A percentile compares a stretch with the other conserved stretches of the same genome.
Evolutionary conservation across 2,329 filamentous ascomycete genomes (phyloP).

Genomic region (Fusarium devonianum): DNA sequence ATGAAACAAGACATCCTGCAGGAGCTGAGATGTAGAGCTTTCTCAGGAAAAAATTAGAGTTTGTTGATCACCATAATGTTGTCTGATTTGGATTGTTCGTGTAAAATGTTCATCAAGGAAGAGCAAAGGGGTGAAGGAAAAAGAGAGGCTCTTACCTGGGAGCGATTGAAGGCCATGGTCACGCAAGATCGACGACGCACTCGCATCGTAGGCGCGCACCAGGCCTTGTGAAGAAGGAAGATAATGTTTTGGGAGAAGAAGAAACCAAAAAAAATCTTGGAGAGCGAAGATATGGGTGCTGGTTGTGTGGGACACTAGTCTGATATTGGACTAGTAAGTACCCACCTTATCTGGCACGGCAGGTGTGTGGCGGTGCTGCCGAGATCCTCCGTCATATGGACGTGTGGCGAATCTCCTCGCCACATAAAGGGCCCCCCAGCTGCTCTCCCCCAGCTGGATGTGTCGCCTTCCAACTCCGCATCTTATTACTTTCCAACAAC

Average conservation of each 20-base stretch:
- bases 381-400: slow-evolving; percentile 34
- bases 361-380: slow-evolving; percentile 48
- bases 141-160: slow-evolving; percentile 34
- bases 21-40: slow-evolving; percentile 41
- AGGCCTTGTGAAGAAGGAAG: slow-evolving; percentile 35
- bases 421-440: slow-evolving; percentile 38
- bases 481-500: slow-evolving; percentile 31
- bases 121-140: slow-evolving; percentile 8
- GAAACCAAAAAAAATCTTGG: slow-evolving; percentile 38
- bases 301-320: slow-evolving; percentile 41
- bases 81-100: slow-evolving; percentile 71
- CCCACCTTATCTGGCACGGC: slow-evolving; percentile 37
- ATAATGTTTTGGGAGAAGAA: slow-evolving; percentile 28
- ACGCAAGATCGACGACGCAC: slow-evolving; percentile 26
- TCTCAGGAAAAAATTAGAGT: slow-evolving; percentile 68
- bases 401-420: slow-evolving; percentile 41
- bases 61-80: slow-evolving; percentile 64
- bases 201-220: slow-evolving; percentile 33
- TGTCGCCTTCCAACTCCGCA: slow-evolving; percentile 26
- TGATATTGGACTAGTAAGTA: slow-evolving; percentile 15
- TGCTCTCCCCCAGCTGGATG: slow-evolving; percentile 15
- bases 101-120: slow-evolving; percentile 47
- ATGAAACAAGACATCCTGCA: slow-evolving; percentile 9
- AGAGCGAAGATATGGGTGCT: slow-evolving; percentile 36
- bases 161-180: slow-evolving; percentile 19